Evolutionary conservation across 352 stramenopile genomes (phyloP).

Genomic region (Phytophthora citricola): DNA sequence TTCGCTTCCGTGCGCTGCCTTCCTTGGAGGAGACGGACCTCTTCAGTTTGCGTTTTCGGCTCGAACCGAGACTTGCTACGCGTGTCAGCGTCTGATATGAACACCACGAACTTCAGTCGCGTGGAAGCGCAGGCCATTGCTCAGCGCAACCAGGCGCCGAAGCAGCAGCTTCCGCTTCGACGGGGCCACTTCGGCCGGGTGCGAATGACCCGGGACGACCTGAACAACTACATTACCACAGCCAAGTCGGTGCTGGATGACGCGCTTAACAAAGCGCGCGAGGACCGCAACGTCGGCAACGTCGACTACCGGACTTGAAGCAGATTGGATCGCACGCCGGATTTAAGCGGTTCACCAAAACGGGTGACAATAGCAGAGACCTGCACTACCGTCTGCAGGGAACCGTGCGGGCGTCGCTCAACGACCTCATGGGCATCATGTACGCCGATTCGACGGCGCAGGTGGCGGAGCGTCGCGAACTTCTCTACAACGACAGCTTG

Average conservation of each 20-base stretch:
- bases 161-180: constrained; percentile 52
- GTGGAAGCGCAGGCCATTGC: constrained; percentile 44
- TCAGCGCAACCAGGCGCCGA: constrained; percentile 23
- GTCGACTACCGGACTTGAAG: constrained; percentile 58
- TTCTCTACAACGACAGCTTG: constrained; percentile 65
- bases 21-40: constrained; percentile 2
- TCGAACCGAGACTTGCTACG: constrained; percentile 18
- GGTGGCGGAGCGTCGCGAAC: constrained; percentile 48
- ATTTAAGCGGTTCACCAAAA: constrained; percentile 69
- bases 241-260: constrained; percentile 53
- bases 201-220: constrained; percentile 38
- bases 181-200: constrained; percentile 55
- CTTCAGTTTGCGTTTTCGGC: constrained; percentile 39
- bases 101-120: constrained; percentile 31
- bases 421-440: constrained; percentile 70
- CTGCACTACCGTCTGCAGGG: constrained; percentile 69
- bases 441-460: constrained; percentile 59
- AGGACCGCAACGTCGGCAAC: constrained; percentile 50
- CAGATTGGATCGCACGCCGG: constrained; percentile 54
- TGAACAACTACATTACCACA: constrained; percentile 50
- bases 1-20: neutral
- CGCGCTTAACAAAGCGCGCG: constrained; percentile 43
- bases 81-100: constrained; percentile 20
- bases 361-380: constrained; percentile 41
- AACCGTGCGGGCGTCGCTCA: constrained; percentile 53